These are phyloP conservation scores for Ceratocystis cubensis DNA, from an alignment of 2,329 filamentous ascomycete species.

Conservation along the genomic window DNA sequence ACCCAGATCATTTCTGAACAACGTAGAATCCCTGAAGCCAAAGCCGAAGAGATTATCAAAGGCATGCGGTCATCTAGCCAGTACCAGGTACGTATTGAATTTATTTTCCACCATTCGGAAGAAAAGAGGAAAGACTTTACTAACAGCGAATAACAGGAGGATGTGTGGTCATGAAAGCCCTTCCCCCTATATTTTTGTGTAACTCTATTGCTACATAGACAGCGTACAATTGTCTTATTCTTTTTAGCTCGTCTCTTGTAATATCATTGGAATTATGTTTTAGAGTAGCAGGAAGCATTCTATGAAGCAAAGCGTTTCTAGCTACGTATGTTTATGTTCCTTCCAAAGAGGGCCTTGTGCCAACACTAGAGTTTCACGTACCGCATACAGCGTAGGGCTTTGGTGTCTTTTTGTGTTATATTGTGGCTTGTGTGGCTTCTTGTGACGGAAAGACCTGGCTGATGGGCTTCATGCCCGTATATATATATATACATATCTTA, in stretches of 20 bases:
- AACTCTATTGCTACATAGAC: conserved; percentile 4
- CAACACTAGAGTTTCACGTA: neutral
- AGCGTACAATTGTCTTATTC: conserved; percentile 18
- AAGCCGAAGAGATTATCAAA: conserved; percentile 95
- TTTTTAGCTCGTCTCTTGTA: conserved; percentile 14
- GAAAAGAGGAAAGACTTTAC: neutral
- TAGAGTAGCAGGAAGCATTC: neutral
- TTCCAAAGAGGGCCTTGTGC: neutral
- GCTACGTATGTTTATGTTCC: neutral
- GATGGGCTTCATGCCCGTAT: too few species aligned
- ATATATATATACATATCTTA: too few species aligned
- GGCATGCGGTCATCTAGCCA: conserved; percentile 88
- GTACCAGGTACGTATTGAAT: conserved; percentile 61
- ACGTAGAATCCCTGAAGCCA: conserved; percentile 66
- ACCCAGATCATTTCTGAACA: conserved; percentile 76
- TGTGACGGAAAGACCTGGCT: neutral
- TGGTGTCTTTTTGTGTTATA: neutral
- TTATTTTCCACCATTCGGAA: neutral
- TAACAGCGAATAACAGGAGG: conserved; percentile 39
- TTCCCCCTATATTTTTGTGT: conserved; percentile 7
- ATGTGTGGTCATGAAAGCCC: conserved; percentile 51
- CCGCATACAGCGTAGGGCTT: neutral
- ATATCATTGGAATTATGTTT: neutral
- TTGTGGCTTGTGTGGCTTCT: neutral
- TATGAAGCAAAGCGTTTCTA: neutral